These are phyloP conservation scores for Mycena venus DNA, from an alignment of 768 basidiomycete genomes.

Conservation along the genomic window DNA sequence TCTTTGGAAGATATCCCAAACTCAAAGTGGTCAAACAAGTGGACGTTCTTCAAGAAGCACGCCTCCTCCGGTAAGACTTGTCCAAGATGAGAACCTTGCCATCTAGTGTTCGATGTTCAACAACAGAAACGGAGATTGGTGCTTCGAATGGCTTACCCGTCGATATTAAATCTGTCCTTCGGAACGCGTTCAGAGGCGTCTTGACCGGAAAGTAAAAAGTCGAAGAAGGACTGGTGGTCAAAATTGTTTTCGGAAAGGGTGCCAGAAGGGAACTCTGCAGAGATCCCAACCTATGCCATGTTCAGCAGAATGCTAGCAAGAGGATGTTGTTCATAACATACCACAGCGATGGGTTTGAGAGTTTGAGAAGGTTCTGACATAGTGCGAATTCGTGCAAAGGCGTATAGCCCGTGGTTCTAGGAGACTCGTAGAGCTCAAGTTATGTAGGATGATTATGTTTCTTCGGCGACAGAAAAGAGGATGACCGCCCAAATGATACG, in stretches of 20 bases:
- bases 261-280: conserved; percentile 55
- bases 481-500: no score
- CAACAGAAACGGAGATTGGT: neutral
- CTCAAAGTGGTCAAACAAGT: conserved; percentile 53
- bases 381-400: neutral
- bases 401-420: no score
- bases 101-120: conserved; percentile 29
- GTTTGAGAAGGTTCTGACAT: neutral
- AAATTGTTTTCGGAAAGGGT: conserved; percentile 40
- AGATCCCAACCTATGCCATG: conserved; percentile 46
- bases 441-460: neutral
- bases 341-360: neutral
- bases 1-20: conserved; percentile 55
- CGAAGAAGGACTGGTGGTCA: conserved; percentile 49
- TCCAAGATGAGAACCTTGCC: conserved; percentile 41
- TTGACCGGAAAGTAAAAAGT: conserved; percentile 48
- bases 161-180: conserved; percentile 47
- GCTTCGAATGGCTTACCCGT: conserved; percentile 39
- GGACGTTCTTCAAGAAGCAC: conserved; percentile 53
- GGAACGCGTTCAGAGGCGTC: conserved; percentile 50
- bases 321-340: neutral
- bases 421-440: neutral
- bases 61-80: conserved; percentile 46
- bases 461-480: no score
- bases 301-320: neutral